Conservation (phyloP, 2,329 filamentous ascomycete species). For the Botryotinia narcissicola region DNA sequence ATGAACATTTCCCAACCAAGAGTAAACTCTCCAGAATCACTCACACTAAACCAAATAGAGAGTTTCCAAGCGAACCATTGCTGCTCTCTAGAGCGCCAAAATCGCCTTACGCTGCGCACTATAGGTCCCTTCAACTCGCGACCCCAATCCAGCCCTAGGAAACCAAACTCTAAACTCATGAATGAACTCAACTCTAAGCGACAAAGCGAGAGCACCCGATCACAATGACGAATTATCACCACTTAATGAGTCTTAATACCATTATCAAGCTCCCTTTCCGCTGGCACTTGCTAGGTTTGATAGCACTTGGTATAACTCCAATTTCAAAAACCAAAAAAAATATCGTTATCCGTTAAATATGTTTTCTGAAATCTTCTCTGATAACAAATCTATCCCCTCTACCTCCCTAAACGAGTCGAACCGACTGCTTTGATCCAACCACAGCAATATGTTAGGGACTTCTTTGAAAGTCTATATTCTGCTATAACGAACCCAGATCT, state of each 20-base stretch:
- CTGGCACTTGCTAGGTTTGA: too few species aligned
- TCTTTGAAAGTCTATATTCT: too few species aligned
- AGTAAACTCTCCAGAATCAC: neutral
- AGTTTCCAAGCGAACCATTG: neutral
- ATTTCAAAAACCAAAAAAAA: too few species aligned
- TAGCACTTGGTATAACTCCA: too few species aligned
- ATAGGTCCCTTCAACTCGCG: neutral
- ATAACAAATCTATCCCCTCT: rapidly evolving
- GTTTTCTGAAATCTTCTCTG: neutral
- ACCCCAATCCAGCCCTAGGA: neutral
- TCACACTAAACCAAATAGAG: too few species aligned
- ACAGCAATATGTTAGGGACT: too few species aligned
- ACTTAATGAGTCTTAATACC: rapidly evolving
- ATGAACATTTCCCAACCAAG: neutral
- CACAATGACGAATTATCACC: neutral
- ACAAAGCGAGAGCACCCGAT: neutral
- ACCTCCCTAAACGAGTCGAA: too few species aligned
- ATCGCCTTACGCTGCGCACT: neutral
- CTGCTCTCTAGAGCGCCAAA: neutral
- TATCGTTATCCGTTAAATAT: too few species aligned
- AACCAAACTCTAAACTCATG: neutral
- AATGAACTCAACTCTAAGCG: neutral
- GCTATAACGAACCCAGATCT: neutral
- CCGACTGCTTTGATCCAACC: too few species aligned
- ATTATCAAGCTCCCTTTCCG: too few species aligned